Evolutionary conservation across 2,329 filamentous ascomycete genomes (phyloP), one percentile per base, ranked within the genome.

Genomic region (Ophiocordyceps polyrhachis-furcata): DNA sequence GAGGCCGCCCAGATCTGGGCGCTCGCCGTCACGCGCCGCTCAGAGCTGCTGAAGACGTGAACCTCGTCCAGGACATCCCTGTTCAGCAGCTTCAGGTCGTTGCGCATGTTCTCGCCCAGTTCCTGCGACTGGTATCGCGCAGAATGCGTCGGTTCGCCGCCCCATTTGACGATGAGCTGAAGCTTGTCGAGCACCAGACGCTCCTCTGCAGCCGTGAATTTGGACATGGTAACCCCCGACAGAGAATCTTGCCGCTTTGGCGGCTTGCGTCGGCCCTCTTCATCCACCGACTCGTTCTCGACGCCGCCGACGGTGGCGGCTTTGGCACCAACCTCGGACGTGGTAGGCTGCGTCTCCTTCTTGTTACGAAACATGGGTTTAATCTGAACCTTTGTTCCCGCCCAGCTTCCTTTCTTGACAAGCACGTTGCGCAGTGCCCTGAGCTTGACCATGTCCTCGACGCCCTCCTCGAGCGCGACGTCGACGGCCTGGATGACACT

Each of bases 331-430:
- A 52, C 19, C 14, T 49, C 49, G 5, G 56, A 51, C 29, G 61
- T 51, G 47, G 63, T 57, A 2, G 57, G 47, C 3, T 57, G 43
- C 50, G 79, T 75, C 43, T 83, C 75, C 55, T 79, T 85, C 55
- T 86, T 80, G 65, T 89, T 94, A 44, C 88, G 79, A 62, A 98
- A 98, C 87, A 98, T 94, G 11, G 91, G 91, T 62, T 98, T 98
- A 59, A 98, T 96, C 62, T 98, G 91, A 2, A 98, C 87, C 61
- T 98, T 98, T 1, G 91, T 98, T 0, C 91, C 91, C 4, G 87
- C 81, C 83, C 89, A 95, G 19, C 79, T 79, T 2, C 88, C 87
- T 61, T 98, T 98, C 64, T 91, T 93, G 40, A 85, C 79, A 7
- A 98, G 67, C 6, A 93, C 89, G 49, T 89, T 89, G 47, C 83